Evolutionary conservation across 768 basidiomycete species (phyloP), one percentile per base, ranked within the genome.

Genomic region (Phanerodontia chrysosporium): DNA sequence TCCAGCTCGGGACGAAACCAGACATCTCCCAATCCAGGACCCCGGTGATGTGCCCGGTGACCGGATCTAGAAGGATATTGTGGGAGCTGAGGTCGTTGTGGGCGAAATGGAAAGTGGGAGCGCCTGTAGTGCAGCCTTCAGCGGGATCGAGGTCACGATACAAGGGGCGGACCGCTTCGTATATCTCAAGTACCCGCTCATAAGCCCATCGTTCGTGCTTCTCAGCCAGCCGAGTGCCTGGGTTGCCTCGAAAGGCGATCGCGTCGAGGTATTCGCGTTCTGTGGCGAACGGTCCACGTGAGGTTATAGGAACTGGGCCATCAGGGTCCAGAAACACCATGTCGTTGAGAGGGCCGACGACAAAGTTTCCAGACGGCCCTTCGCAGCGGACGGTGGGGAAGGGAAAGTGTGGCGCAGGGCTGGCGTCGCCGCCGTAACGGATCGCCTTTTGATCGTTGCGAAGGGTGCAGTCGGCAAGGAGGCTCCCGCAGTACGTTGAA

Each of bases 391-490:
- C 48, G 13, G 48, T 28, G 44, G 7, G 44, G 18, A 24, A 24
- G 14, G 7, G 12, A 8, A n/a, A 9, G 4, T 9, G 21, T 22
- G n/a, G 18, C 16, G 24, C 16, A 27, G 6, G 29, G 16, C 14
- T 24, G 24, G 6, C 24, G 24, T 51, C 25, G 51, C n/a, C 21
- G 30, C 16, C 29, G 30, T 18, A 21, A 3, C 36, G 29, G 22
- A 13, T 27, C 61, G 80, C 13, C 74, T 36, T 79, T n/a, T 79
- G 79, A 52, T 36, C 30, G 6, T 42, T 18, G 18, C 29, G 14
- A 22, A 32, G 21, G 10, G 51, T n/a, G 21, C 8, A 13, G 22
- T 49, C 48, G 21, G 16, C 14, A 4, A 49, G 27, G 7, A 49
- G 9, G 27, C 48, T 49, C 18, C 48, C 48, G 27, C 48, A 49